Base-by-base conservation (phyloP, 192 early-diverging fungal species). In the Oehlia diaphana region DNA sequence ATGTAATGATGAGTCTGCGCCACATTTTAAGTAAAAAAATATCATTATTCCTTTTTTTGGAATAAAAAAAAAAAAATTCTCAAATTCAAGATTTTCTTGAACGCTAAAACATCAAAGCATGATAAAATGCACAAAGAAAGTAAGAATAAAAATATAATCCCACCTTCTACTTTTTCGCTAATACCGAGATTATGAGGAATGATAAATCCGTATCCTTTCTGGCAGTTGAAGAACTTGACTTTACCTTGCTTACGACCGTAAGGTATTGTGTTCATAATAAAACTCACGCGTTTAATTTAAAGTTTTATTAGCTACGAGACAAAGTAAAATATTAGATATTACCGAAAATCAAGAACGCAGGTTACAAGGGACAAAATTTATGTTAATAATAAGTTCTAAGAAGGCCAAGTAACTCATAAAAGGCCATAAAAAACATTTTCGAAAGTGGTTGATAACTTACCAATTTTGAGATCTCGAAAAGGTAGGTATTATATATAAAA, bases 141-240 rank as follows among this genome's bases (percentile, higher is more conserved):
- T 33, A 67, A 13, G 9, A 23, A 33, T 33, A 33, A 67, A 67
- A 67, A 16, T 31, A 14, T 67, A 3, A 3, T 75, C 84, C 82
- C 92, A 95, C 94, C 92, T 92, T 95, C 95, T 63, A 87, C 88
- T 62, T 92, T 85, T 76, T 89, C 88, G 4, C 80, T 66, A 3
- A 88, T 87, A 44, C 87, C 86, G 47, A 87, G 87, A 68, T 91
- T 89, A 73, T 87, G 85, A 13, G 93, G 92, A 71, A 96, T 90
- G 72, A 97, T 94, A 84, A 97, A 97, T 1, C 95, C 95, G 82
- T 92, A 97, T 64, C 95, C 95, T 83, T 96, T 96, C 82, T 91
- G 88, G 79, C 88, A 88, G 79, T 93, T 95, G 85, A 96, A 96
- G 81, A 96, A 96, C 89, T 96, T 96, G 83, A 95, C 94, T 42